Conservation (phyloP, 495 filamentous ascomycete species). For the Pseudotulostoma volvatum region DNA sequence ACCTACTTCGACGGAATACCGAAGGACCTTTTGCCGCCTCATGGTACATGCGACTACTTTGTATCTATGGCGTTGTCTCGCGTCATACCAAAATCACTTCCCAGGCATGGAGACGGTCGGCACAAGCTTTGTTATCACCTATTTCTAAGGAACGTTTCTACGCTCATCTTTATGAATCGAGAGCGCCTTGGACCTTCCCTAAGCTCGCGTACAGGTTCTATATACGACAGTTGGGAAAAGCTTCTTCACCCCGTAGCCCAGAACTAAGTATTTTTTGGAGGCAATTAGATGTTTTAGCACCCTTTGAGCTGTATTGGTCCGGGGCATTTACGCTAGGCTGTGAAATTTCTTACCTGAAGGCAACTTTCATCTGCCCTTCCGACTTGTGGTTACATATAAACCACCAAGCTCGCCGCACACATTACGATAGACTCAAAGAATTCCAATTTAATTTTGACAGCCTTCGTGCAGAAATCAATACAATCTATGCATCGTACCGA, state of each 20-base stretch:
- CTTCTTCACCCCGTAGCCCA: conserved; percentile 2
- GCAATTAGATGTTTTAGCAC: conserved; percentile 17
- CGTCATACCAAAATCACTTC: not conserved
- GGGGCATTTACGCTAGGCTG: not conserved
- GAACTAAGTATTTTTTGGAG: conserved; percentile 12
- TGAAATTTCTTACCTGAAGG: not conserved
- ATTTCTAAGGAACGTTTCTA: not conserved
- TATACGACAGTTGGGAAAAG: not conserved
- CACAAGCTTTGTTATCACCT: not conserved
- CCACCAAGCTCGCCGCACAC: not conserved
- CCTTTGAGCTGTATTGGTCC: conserved; percentile 5
- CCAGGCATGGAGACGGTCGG: not conserved
- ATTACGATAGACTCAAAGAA: not conserved
- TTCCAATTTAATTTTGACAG: not conserved
- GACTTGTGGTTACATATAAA: not conserved
- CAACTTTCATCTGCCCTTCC: not conserved
- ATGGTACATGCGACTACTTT: not conserved
- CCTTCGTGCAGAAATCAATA: not conserved
- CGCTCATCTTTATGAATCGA: not conserved
- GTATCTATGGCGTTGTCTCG: not conserved
- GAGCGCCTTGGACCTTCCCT: not conserved
- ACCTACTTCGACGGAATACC: not conserved
- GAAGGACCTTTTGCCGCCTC: not conserved
- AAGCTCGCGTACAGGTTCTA: conserved; percentile 1
- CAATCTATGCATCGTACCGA: not conserved